Evolutionary conservation across 2,329 filamentous ascomycete genomes (phyloP).

Genomic region (Arthrinium phaeospermum): DNA sequence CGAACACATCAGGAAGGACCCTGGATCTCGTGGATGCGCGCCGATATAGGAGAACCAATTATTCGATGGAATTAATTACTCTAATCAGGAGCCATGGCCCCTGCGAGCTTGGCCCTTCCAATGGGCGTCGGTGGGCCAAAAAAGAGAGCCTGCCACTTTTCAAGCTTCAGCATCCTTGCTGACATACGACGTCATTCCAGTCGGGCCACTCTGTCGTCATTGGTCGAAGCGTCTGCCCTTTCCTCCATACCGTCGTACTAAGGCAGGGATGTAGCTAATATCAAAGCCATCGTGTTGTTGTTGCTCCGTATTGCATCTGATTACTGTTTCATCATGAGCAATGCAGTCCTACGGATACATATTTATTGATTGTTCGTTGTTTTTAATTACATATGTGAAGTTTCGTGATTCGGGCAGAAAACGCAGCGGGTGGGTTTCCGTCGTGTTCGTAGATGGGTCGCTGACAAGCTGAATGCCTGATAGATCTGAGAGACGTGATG

Average conservation of each 20-base stretch:
- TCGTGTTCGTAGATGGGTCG: neutral
- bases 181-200: slow-evolving; percentile 5
- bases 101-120: neutral
- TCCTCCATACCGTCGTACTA: slow-evolving; percentile 1
- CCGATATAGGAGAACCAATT: slow-evolving; percentile 3
- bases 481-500: neutral
- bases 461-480: neutral
- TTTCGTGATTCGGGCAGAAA: neutral
- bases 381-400: neutral
- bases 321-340: neutral
- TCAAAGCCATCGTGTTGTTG: neutral
- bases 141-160: neutral
- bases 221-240: neutral
- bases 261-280: neutral
- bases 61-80: neutral
- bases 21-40: neutral
- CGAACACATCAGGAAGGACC: slow-evolving; percentile 10
- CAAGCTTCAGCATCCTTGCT: slow-evolving; percentile 6
- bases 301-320: slow-evolving; percentile 1
- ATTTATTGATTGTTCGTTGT: neutral
- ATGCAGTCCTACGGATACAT: neutral
- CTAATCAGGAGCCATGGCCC: slow-evolving; percentile 1
- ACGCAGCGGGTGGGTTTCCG: neutral
- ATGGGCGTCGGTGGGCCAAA: neutral
- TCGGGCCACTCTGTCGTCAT: slow-evolving; percentile 14